Evolutionary conservation across 371 early-diverging fungal species (phyloP).

Genomic region (Mortierella sp.): DNA sequence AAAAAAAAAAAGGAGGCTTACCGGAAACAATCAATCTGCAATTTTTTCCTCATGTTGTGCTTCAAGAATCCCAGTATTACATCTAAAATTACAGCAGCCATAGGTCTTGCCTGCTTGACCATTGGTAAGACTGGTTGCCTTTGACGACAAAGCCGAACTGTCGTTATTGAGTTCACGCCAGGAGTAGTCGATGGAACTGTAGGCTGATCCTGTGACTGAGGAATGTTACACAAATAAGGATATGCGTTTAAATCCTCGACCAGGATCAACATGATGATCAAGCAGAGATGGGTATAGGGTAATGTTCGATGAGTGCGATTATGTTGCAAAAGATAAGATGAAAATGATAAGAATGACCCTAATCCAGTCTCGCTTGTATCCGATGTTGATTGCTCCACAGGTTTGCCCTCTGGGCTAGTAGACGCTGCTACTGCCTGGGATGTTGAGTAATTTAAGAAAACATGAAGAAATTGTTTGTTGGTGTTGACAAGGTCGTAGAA

Average conservation of each 20-base stretch:
- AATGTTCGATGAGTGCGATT: constrained; percentile 61
- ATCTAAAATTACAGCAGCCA: constrained; percentile 62
- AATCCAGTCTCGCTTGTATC: constrained; percentile 44
- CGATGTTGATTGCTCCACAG: constrained; percentile 13
- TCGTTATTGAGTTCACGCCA: constrained; percentile 2
- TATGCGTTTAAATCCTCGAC: constrained; percentile 56
- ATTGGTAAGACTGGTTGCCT: constrained; percentile 64
- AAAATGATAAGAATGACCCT: constrained; percentile 59
- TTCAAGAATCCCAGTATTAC: constrained; percentile 63
- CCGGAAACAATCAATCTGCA: constrained; percentile 65
- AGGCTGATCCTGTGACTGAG: constrained; percentile 34
- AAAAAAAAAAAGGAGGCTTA: constrained; percentile 29
- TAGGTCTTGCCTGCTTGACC: constrained; percentile 58
- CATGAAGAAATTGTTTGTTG: constrained; percentile 45
- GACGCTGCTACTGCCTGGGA: constrained; percentile 1
- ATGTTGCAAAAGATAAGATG: constrained; percentile 66
- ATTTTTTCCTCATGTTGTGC: constrained; percentile 67
- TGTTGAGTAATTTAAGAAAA: constrained; percentile 33
- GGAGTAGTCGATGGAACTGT: background rate
- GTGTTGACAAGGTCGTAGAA: constrained; percentile 64
- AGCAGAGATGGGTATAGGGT: constrained; percentile 60
- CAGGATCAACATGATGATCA: constrained; percentile 60
- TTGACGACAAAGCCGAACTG: constrained; percentile 52
- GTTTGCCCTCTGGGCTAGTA: constrained; percentile 5
- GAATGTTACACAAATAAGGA: constrained; percentile 39